These are phyloP conservation scores for Sugiyamaella neomexicana DNA, from an alignment of 1,139 yeast species.

Conservation along the genomic window DNA sequence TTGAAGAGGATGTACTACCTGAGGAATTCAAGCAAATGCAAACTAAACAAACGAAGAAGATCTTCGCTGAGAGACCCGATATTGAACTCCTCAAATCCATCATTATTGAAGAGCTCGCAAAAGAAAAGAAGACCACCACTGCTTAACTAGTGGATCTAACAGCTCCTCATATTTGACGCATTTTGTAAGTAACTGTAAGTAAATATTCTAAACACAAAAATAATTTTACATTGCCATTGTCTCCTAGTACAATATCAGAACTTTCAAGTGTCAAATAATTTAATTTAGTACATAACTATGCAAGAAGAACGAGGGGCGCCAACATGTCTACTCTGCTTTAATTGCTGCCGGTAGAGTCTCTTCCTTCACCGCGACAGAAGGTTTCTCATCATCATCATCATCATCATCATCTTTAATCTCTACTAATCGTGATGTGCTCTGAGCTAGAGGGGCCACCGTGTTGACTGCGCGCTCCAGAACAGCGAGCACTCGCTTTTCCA, in stretches of 20 bases:
- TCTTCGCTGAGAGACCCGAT: constrained; percentile 70
- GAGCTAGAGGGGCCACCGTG: constrained; percentile 75
- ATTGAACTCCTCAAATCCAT: constrained; percentile 70
- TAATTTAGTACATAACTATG: neutral
- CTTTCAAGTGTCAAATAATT: constrained; percentile 4
- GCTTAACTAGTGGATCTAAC: neutral
- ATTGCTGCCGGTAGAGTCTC: constrained; percentile 1
- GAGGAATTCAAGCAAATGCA: constrained; percentile 76
- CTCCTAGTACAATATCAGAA: too few species aligned
- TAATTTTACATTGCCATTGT: too few species aligned
- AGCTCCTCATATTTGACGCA: neutral
- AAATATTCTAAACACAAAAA: too few species aligned
- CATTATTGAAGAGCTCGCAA: constrained; percentile 40
- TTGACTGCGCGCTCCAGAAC: constrained; percentile 75
- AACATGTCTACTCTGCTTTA: constrained; percentile 10
- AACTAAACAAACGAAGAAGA: constrained; percentile 71
- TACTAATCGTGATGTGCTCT: constrained; percentile 21
- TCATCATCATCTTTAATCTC: constrained; percentile 16
- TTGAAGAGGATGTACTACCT: constrained; percentile 86
- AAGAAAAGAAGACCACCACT: constrained; percentile 8
- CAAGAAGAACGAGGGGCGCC: neutral
- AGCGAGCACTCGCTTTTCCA: constrained; percentile 80
- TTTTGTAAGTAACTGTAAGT: too few species aligned
- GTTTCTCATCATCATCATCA: neutral
- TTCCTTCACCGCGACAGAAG: neutral